Evolutionary conservation across 1,139 yeast species (phyloP), one percentile per base, ranked within the genome.

Genomic region (Nematodospora anomalae): DNA sequence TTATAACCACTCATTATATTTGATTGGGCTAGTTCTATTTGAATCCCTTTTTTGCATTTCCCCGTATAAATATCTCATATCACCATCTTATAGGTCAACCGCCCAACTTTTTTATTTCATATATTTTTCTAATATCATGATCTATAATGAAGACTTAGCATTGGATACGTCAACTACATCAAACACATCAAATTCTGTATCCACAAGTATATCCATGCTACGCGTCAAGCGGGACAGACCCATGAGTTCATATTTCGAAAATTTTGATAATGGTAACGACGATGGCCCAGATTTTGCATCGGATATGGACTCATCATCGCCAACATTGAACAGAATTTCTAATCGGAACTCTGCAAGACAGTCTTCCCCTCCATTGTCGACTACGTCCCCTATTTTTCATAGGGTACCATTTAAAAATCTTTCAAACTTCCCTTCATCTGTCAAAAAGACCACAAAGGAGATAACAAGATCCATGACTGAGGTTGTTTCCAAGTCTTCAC

Each of bases 331-430:
- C 5, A 23, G 28, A 21, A 23, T 18, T 6, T 18, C 21, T 18
- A 6, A 18, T 6, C 21, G 21, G 6, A 8, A 18, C 21, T 6
- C 8, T 18, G 21, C 6, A 8, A 8, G 8, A 18, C n/a, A 16
- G 6, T 20, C 28, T 9, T 8, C 35, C 25, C 15, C 27, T 12
- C 15, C 26, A 14, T 11, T 11, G 8, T 15, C 29, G n/a, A 4
- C 28, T 15, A 15, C 24, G 6, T 13, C 30, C 11, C 34, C 34
- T 6, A 16, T 35, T 11, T 41, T 48, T 14, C 48, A 52, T 35
- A 39, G 64, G 13, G 49, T 48, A 20, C 62, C 67, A 5, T 58
- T 62, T 41, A 46, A 46, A 27, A 61, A 58, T 46, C 36, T 61
- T 24, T 49, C 64, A 29, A 60, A 58, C 38, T 42, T 58, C 28